Conservation (phyloP, 2,329 filamentous ascomycete genomes). For the Penicillium sp. region DNA sequence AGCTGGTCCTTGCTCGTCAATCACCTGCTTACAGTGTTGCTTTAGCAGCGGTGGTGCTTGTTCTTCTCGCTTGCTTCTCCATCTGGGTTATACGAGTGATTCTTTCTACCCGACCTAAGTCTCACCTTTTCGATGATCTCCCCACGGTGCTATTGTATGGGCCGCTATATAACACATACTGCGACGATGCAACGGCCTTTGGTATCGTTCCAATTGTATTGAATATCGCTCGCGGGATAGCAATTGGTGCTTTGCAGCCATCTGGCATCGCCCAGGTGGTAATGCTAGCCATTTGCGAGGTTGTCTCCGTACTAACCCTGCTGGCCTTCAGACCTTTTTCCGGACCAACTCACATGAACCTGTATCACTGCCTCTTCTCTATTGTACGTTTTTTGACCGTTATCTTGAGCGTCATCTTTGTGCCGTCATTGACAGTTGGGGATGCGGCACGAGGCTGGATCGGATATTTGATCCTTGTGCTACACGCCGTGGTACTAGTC, state of each 20-base stretch:
- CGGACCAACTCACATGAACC: constrained; percentile 92
- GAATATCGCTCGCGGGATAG: constrained; percentile 81
- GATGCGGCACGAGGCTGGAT: constrained; percentile 89
- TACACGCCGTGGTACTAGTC: constrained; percentile 80
- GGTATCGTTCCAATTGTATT: constrained; percentile 82
- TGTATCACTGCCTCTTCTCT: constrained; percentile 85
- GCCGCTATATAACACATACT: constrained; percentile 95
- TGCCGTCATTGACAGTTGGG: constrained; percentile 74
- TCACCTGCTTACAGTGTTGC: constrained; percentile 71
- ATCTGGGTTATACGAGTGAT: constrained; percentile 80
- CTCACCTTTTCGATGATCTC: constrained; percentile 88
- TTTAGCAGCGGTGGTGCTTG: constrained; percentile 71
- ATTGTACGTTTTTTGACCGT: constrained; percentile 72
- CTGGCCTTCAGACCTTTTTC: constrained; percentile 90
- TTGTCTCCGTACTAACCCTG: constrained; percentile 81
- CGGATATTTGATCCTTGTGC: constrained; percentile 82
- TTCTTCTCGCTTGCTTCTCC: constrained; percentile 69
- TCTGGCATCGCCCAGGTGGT: constrained; percentile 93
- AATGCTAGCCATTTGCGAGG: constrained; percentile 87
- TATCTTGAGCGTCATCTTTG: constrained; percentile 76
- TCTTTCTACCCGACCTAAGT: constrained; percentile 73
- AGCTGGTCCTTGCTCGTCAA: constrained; percentile 70
- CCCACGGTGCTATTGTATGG: constrained; percentile 86
- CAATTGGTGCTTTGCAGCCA: constrained; percentile 87
- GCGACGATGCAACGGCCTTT: constrained; percentile 86